These are phyloP conservation scores for Hymenoscyphus linearis DNA, from an alignment of 2,329 filamentous ascomycete species.

Conservation along the genomic window DNA sequence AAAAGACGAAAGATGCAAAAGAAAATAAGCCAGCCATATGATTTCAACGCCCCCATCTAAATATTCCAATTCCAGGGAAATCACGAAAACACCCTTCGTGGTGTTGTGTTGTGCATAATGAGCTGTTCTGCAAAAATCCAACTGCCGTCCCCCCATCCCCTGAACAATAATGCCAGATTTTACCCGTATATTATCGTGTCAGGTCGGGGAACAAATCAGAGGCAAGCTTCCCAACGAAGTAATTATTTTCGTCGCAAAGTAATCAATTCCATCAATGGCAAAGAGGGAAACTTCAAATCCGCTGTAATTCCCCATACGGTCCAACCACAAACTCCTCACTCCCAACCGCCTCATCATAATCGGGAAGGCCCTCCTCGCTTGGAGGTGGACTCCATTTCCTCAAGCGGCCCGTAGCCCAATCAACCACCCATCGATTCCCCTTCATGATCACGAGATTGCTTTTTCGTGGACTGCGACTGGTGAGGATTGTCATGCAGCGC, in stretches of 20 bases:
- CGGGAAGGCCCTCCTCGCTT: constrained; percentile 31
- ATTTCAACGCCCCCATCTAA: neutral
- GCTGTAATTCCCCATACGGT: constrained; percentile 6
- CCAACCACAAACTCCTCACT: constrained; percentile 1
- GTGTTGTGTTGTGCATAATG: too few species aligned
- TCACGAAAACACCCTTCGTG: too few species aligned
- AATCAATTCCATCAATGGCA: neutral
- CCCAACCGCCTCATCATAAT: constrained; percentile 33
- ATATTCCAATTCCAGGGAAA: too few species aligned
- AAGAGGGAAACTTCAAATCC: neutral
- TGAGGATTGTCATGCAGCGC: constrained; percentile 53
- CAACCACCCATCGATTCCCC: constrained; percentile 54
- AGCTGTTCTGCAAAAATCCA: too few species aligned
- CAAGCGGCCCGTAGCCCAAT: constrained; percentile 54
- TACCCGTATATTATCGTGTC: too few species aligned
- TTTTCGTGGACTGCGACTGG: constrained; percentile 52
- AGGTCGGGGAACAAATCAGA: too few species aligned
- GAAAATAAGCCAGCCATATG: neutral
- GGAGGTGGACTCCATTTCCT: constrained; percentile 42
- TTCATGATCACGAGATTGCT: constrained; percentile 52
- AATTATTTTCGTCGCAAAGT: neutral
- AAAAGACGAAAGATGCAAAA: neutral
- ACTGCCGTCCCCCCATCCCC: too few species aligned
- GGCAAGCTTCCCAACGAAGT: neutral
- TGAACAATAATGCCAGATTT: too few species aligned